A percentile compares a stretch with the other conserved stretches of the same genome.
These are phyloP conservation scores for Copromyces sp. DNA, from an alignment of 495 filamentous ascomycete genomes.

Conservation along the genomic window DNA sequence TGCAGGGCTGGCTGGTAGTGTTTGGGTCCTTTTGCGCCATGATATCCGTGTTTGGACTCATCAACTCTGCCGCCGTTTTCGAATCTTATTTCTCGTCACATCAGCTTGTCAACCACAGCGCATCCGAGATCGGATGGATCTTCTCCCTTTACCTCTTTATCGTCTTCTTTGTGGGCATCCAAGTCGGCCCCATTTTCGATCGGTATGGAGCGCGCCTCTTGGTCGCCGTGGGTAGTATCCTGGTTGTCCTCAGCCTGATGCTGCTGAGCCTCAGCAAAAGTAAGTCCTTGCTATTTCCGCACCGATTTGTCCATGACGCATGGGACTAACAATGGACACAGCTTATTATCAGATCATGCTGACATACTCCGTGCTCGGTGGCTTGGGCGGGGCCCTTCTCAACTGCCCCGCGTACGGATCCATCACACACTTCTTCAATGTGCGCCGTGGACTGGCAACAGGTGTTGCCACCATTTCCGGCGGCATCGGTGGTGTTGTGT, in stretches of 20 bases:
- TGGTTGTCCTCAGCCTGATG: constrained; percentile 45
- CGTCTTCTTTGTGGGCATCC: constrained; percentile 53
- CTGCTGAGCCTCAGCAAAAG: constrained; percentile 39
- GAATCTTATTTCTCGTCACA: constrained; percentile 52
- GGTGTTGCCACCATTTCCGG: constrained; percentile 53
- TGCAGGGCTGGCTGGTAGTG: constrained; percentile 51
- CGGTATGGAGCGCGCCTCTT: constrained; percentile 46
- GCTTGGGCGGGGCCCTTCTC: constrained; percentile 46
- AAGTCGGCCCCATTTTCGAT: constrained; percentile 61
- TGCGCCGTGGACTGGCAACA: constrained; percentile 49
- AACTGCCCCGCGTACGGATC: constrained; percentile 50
- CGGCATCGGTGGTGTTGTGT: constrained; percentile 50
- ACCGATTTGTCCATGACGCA: constrained; percentile 1
- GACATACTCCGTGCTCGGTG: constrained; percentile 46
- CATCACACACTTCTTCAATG: constrained; percentile 57
- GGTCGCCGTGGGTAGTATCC: constrained; percentile 39
- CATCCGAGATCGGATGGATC: constrained; percentile 56
- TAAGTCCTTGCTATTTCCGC: constrained; percentile 8
- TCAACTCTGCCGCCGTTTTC: constrained; percentile 53
- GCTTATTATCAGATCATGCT: constrained; percentile 61
- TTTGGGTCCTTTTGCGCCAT: constrained; percentile 51
- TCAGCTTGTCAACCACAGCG: constrained; percentile 44
- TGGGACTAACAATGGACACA: constrained; percentile 3
- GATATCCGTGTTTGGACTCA: constrained; percentile 53
- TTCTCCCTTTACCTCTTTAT: constrained; percentile 52